Evolutionary conservation across 805 yeast species (phyloP).

Genomic region (Pichia nakasei): DNA sequence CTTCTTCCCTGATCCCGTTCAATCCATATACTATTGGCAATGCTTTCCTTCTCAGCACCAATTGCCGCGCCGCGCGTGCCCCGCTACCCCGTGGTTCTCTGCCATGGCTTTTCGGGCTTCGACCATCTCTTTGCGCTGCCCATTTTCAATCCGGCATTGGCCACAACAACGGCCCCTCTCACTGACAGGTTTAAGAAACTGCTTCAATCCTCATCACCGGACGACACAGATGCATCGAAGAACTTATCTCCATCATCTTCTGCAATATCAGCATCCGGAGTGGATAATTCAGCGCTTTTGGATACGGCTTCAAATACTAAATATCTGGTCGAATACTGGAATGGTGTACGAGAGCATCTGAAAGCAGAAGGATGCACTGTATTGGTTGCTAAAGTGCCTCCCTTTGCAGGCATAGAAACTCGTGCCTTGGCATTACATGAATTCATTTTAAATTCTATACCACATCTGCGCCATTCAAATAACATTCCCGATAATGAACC

Average conservation of each 20-base stretch:
- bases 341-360: conserved; percentile 61
- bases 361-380: conserved; percentile 58
- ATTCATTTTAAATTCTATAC: conserved; percentile 32
- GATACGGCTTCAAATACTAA: conserved; percentile 20
- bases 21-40: background rate
- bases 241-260: too few species aligned
- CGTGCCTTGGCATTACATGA: conserved; percentile 52
- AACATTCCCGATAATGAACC: conserved; percentile 25
- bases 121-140: conserved; percentile 11
- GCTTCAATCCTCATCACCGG: background rate
- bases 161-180: background rate
- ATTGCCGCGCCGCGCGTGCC: conserved; percentile 7
- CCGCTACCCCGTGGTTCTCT: conserved; percentile 22
- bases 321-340: conserved; percentile 64
- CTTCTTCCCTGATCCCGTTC: too few species aligned
- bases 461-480: conserved; percentile 12
- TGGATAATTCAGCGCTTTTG: too few species aligned
- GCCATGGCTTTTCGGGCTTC: conserved; percentile 18
- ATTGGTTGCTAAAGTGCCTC: conserved; percentile 69
- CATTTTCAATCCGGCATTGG: background rate
- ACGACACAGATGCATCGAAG: too few species aligned
- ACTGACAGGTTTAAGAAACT: conserved; percentile 2
- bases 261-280: too few species aligned
- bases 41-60: background rate
- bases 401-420: conserved; percentile 65